Base-by-base conservation (phyloP, 2,329 filamentous ascomycete genomes). In the Aspergillus amoenus region DNA sequence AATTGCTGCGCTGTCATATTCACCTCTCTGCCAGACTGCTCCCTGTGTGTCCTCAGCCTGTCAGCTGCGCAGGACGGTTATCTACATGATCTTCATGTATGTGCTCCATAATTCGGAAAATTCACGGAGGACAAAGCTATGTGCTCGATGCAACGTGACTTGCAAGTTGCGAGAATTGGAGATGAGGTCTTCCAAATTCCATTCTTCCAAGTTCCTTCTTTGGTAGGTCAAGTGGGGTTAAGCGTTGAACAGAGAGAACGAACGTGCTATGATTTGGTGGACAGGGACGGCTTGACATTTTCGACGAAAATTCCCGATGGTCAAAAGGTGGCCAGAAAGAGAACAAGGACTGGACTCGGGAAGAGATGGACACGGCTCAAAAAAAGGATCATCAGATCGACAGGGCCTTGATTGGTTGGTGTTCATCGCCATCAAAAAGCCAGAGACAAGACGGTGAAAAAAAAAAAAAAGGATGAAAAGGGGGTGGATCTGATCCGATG, bases 331-430 rank as follows among this genome's bases (percentile, higher is more conserved):
- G 48, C 39, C 11, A 15, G 3, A 34, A 27, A 27, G 18, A 42
- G 47, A 45, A 49, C n/a, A 13, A 21, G 21, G 21, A 55, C 47
- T 42, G 30, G 37, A 55, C 22, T 34, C 49, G 40, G 27, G n/a
- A 44, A 44, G 21, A 27, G 51, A 49, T 56, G 56, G 54, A 58
- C 61, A 61, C 59, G 59, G 59, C 59, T 60, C 51, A 61, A 56
- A 55, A 30, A 60, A 9, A 30, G 53, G 61, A 63, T 63, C 61
- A 61, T 63, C 59, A 60, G 61, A 63, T 63, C 61, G 61, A 63
- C 59, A 50, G 50, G 51, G 46, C 49, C 45, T 53, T 61, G 55
- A 58, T 63, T 63, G 61, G 61, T 22, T 51, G 45, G 55, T 12
- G 41, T 21, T 21, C 47, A 49, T 44, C 21, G 22, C 49, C 43